These are phyloP conservation scores for Salix udensis DNA, from an alignment of 345 rosid species.

Conservation along the genomic window DNA sequence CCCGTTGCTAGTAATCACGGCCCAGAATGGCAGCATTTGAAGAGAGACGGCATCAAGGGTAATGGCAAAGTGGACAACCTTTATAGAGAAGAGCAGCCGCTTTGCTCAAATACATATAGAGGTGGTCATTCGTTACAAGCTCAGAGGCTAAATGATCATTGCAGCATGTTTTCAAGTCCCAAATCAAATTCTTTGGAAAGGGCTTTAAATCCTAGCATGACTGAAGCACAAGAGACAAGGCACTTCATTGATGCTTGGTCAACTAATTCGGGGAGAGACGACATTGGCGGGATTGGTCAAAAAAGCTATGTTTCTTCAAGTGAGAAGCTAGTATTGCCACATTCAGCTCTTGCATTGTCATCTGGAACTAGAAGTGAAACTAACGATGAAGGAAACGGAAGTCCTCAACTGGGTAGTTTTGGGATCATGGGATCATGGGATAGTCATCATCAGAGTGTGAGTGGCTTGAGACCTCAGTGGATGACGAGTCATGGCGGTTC, in stretches of 20 bases:
- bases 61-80: slow-evolving; percentile 15
- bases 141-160: slow-evolving; percentile 29
- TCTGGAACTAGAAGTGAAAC: slow-evolving; percentile 30
- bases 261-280: slow-evolving; percentile 14
- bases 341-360: slow-evolving; percentile 51
- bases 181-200: slow-evolving; percentile 30
- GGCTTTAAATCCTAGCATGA: slow-evolving; percentile 28
- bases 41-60: slow-evolving; percentile 20
- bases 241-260: slow-evolving; percentile 60
- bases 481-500: slow-evolving; percentile 31
- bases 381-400: slow-evolving; percentile 25
- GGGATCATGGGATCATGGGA: slow-evolving; percentile 25
- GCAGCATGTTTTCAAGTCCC: slow-evolving; percentile 30
- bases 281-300: slow-evolving; percentile 21
- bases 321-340: slow-evolving; percentile 28
- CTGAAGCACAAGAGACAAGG: slow-evolving; percentile 54
- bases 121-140: slow-evolving; percentile 20
- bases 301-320: slow-evolving; percentile 22
- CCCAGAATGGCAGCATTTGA: slow-evolving; percentile 40
- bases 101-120: slow-evolving; percentile 8
- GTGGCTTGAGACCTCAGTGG: slow-evolving; percentile 36
- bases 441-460: slow-evolving; percentile 7
- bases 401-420: slow-evolving; percentile 24
- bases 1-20: slow-evolving; percentile 31
- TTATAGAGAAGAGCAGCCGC: slow-evolving; percentile 25